Base-by-base conservation (phyloP, 179 eudicot genomes). In the Drosera spatulata region DNA sequence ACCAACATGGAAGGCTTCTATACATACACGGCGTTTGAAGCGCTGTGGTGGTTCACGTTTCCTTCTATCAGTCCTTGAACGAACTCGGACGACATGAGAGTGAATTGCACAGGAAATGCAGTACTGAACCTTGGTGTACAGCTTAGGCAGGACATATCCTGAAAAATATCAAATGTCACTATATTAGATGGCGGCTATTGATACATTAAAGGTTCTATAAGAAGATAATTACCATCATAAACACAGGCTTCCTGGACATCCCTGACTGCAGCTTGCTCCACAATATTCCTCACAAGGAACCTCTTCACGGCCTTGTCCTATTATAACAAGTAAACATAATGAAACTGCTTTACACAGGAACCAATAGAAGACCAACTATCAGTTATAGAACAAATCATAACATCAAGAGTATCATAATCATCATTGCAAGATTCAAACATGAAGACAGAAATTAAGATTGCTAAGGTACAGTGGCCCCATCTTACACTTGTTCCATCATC, bases 1-100 rank as follows among this genome's bases (percentile, higher is more conserved):
- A 22, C 33, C 33, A 22, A 22, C 33, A 22, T 22, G 33, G 33
- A 22, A 22, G 33, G 33, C 33, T 22, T 22, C 33, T 22, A 22
- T 22, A 22, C 33, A 22, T 22, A 22, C 33, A 22, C 33, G 33
- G 33, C 33, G 33, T 22, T 22, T 22, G 33, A 22, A 22, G 1
- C 33, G 33, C 33, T 57, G 57, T 13, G 69, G 57, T 10, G 62
- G 49, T 57, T 89, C 97, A 74, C 97, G 97, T 22, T 22, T 22
- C 33, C 33, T 22, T 22, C 33, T 22, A 22, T 22, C 33, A 22
- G 33, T 22, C 33, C 70, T 60, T 37, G 97, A 89, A 1, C 95
- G 81, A 38, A 89, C 97, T 75, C 97, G 75, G 15, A 89, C 97
- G 10, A 87, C 91, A 13, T 86, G 87, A 51, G 97, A 84, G 83